Conservation (phyloP, 352 stramenopile genomes). For the Pythium phragmiticola region DNA sequence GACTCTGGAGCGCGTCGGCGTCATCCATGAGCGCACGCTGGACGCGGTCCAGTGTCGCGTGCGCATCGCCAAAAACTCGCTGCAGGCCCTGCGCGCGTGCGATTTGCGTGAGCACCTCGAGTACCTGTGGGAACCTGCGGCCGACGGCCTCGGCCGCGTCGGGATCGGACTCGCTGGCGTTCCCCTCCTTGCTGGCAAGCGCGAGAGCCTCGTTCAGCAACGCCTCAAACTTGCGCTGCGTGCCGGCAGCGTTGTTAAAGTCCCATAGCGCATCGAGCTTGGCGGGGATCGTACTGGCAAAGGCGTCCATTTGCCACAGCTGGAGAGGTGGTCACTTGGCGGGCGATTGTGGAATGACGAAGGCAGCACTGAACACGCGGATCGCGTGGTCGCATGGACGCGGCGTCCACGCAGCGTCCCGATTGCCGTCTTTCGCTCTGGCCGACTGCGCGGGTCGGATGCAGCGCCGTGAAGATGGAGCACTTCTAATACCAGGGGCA, state of each 20-base stretch:
- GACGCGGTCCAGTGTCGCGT: constrained; percentile 22
- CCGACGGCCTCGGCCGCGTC: background rate
- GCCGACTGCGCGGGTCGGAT: background rate
- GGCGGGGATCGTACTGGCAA: background rate
- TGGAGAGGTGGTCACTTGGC: background rate
- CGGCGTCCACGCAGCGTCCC: background rate
- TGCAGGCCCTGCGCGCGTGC: constrained; percentile 26
- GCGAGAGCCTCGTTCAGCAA: constrained; percentile 12
- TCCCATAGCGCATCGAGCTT: constrained; percentile 17
- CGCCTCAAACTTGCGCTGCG: constrained; percentile 12
- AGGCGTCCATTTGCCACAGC: constrained; percentile 1
- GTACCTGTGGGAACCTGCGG: background rate
- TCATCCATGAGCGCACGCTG: background rate
- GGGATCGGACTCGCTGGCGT: background rate
- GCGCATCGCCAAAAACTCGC: constrained; percentile 24
- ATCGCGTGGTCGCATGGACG: background rate
- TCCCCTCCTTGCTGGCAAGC: background rate
- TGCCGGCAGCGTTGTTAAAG: constrained; percentile 10
- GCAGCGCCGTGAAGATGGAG: background rate
- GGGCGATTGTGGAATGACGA: background rate
- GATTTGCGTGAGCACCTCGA: constrained; percentile 28
- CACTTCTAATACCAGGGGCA: background rate
- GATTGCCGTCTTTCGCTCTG: background rate
- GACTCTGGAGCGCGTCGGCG: too few species aligned
- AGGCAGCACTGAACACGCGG: background rate